phyloP scores from a whole-genome alignment of 345 rosid genomes.

The Hevea brasiliensis region DNA sequence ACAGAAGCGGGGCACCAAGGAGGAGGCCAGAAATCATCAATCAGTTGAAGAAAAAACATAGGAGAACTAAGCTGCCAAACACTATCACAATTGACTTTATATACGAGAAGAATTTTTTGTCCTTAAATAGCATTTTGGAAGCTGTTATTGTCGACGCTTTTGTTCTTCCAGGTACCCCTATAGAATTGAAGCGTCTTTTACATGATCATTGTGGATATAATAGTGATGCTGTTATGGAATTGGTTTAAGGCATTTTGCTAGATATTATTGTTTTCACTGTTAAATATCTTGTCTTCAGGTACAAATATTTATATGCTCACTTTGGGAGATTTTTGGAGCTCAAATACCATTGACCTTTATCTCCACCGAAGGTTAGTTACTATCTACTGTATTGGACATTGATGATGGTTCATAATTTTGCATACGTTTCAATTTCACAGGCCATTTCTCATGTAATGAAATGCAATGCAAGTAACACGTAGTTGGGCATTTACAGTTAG shows the following conservation, averaged over 20 bases:
- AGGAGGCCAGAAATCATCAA: slow-evolving; percentile 63
- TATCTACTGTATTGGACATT: not conserved
- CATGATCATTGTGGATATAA: not conserved
- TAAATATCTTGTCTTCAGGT: slow-evolving; percentile 42
- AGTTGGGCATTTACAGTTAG: no score
- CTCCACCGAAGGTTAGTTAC: slow-evolving; percentile 68
- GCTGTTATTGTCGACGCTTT: slow-evolving; percentile 64
- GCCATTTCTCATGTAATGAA: not conserved
- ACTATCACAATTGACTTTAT: slow-evolving; percentile 77
- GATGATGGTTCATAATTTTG: not conserved
- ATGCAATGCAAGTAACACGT: not conserved
- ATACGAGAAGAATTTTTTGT: slow-evolving; percentile 78
- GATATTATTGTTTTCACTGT: not conserved
- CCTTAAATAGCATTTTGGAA: slow-evolving; percentile 70
- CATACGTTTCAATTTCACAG: not conserved
- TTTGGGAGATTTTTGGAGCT: slow-evolving; percentile 95
- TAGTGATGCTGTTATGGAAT: not conserved
- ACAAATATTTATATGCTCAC: slow-evolving; percentile 89
- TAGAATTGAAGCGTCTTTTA: not conserved
- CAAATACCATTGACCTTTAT: slow-evolving; percentile 85
- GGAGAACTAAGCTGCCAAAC: slow-evolving; percentile 65
- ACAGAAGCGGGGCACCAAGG: slow-evolving; percentile 51
- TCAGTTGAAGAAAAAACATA: slow-evolving; percentile 62
- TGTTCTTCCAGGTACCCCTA: slow-evolving; percentile 63
- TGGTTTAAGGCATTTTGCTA: slow-evolving; percentile 8